phyloP scores from a whole-genome alignment of 2,329 filamentous ascomycete species.

The Plenodomus lindquistii region DNA sequence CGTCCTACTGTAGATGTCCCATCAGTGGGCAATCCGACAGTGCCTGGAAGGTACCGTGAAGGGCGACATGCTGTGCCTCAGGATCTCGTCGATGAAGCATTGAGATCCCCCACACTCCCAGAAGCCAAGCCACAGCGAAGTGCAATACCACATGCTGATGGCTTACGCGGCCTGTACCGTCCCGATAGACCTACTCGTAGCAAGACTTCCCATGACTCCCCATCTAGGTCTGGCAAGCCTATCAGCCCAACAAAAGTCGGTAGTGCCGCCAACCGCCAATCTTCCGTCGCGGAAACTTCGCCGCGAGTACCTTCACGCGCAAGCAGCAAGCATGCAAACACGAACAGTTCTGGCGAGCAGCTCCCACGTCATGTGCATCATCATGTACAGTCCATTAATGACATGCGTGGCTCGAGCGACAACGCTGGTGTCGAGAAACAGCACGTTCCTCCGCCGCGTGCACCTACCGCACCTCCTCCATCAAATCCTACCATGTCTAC shows the following conservation, averaged over 20 bases:
- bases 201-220: constrained; percentile 7
- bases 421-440: constrained; percentile 1
- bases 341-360: constrained; percentile 15
- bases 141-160: constrained; percentile 20
- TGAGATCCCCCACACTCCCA: constrained; percentile 10
- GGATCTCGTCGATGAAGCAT: constrained; percentile 14
- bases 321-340: constrained; percentile 21
- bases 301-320: constrained; percentile 16
- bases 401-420: constrained; percentile 1
- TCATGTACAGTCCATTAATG: constrained; percentile 13
- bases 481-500: background rate
- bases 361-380: constrained; percentile 16
- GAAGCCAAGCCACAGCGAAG: constrained; percentile 13
- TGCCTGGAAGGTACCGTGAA: constrained; percentile 9
- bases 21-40: constrained; percentile 8
- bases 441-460: background rate
- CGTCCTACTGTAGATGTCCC: constrained; percentile 9
- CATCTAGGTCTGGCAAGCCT: background rate
- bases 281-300: constrained; percentile 10
- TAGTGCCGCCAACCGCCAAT: constrained; percentile 7
- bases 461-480: constrained; percentile 6
- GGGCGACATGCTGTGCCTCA: constrained; percentile 6
- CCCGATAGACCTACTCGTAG: constrained; percentile 9
- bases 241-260: background rate
- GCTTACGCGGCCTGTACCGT: constrained; percentile 26